These are phyloP conservation scores for Prunus kanzakura DNA, from an alignment of 306 rosid species.

Conservation along the genomic window DNA sequence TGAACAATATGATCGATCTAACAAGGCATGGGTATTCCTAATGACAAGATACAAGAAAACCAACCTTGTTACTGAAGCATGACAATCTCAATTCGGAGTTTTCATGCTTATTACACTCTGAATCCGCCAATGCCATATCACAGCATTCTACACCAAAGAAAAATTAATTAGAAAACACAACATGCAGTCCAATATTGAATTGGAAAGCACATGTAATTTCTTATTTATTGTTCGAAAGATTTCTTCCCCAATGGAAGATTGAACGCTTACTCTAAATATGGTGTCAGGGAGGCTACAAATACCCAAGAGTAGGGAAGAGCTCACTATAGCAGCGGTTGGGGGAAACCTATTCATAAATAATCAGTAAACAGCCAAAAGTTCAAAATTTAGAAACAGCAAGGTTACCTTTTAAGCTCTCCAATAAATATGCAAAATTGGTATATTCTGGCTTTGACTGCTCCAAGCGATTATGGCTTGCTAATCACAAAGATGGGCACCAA, in stretches of 20 bases:
- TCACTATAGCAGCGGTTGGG: slow-evolving; percentile 94
- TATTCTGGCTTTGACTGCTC: no score
- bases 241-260: background rate
- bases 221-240: background rate
- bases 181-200: background rate
- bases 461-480: no score
- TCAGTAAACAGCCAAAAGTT: background rate
- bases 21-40: background rate
- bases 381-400: background rate
- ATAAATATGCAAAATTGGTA: no score
- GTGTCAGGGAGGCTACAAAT: slow-evolving; percentile 95
- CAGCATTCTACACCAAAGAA: slow-evolving; percentile 59
- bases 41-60: slow-evolving; percentile 10
- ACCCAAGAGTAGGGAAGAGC: slow-evolving; percentile 92
- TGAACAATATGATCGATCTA: slow-evolving; percentile 13
- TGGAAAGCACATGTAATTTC: background rate
- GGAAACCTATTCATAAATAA: slow-evolving; percentile 61
- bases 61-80: slow-evolving; percentile 78
- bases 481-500: no score
- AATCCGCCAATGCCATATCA: slow-evolving; percentile 93
- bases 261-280: slow-evolving; percentile 63
- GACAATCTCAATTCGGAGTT: slow-evolving; percentile 57
- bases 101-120: slow-evolving; percentile 50
- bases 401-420: no score
- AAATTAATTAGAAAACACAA: background rate